Conservation (phyloP, 176 grass and related monocot genomes). For the Oryza longistaminata region DNA sequence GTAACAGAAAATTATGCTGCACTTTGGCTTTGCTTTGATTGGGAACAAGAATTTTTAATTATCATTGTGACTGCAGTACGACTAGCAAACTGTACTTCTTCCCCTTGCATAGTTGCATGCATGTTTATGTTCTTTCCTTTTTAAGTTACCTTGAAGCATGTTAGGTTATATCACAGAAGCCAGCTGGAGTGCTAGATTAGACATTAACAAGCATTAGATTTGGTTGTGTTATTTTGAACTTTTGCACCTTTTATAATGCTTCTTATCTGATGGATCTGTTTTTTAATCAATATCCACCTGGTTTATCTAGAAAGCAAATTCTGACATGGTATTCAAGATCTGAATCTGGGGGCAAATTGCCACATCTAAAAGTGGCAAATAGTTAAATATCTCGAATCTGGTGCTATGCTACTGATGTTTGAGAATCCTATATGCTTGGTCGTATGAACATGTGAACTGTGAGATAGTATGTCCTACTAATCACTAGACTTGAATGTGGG, state of each 20-base stretch:
- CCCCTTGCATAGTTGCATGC: background rate
- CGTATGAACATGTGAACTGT: background rate
- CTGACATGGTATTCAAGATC: background rate
- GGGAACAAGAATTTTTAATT: background rate
- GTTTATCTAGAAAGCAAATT: background rate
- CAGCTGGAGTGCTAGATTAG: constrained; percentile 1
- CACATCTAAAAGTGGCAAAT: no score
- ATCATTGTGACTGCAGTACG: background rate
- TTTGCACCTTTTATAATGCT: background rate
- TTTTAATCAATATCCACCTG: background rate
- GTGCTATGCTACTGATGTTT: background rate
- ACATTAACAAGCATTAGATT: background rate
- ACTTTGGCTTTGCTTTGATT: background rate
- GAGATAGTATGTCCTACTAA: background rate
- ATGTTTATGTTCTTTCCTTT: background rate
- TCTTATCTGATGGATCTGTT: background rate
- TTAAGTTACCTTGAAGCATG: background rate
- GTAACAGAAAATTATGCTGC: background rate
- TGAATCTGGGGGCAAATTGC: background rate
- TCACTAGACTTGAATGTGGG: background rate
- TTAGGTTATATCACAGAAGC: background rate
- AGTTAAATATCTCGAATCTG: no score
- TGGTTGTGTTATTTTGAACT: constrained; percentile 7
- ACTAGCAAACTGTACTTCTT: background rate
- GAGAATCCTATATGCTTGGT: background rate